Conservation (phyloP, 441 rosid genomes). For the Arabidopsis hybrid region DNA sequence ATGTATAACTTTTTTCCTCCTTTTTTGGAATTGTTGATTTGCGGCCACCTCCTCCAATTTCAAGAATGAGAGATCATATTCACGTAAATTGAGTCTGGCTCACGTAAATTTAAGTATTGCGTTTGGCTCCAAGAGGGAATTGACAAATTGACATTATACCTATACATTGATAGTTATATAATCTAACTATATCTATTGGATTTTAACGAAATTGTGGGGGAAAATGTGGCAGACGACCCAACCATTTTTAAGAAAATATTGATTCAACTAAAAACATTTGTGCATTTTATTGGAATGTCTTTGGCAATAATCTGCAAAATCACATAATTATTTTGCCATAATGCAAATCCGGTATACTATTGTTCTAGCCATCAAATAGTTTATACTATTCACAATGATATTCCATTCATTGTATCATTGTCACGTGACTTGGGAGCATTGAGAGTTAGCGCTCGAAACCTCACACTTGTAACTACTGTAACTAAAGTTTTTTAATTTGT, state of each 20-base stretch:
- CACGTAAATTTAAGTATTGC: constrained; percentile 28
- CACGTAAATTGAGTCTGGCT: constrained; percentile 36
- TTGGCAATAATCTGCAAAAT: neutral
- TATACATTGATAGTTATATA: constrained; percentile 6
- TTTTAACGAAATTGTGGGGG: neutral
- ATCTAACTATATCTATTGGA: neutral
- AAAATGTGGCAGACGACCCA: neutral
- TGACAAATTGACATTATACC: constrained; percentile 11
- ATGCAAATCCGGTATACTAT: constrained; percentile 17
- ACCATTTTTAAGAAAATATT: neutral
- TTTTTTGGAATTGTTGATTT: constrained; percentile 32
- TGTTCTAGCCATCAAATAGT: constrained; percentile 26
- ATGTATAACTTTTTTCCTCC: neutral
- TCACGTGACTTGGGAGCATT: constrained; percentile 29
- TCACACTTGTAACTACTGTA: constrained; percentile 38
- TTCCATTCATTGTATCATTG: constrained; percentile 38
- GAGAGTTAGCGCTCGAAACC: constrained; percentile 23
- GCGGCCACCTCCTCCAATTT: constrained; percentile 37
- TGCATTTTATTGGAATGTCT: constrained; percentile 1
- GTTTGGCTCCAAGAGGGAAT: constrained; percentile 18
- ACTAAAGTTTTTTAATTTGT: constrained; percentile 17
- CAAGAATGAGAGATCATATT: constrained; percentile 30
- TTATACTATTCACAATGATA: constrained; percentile 6
- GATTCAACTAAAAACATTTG: neutral
- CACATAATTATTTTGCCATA: constrained; percentile 5